These are phyloP conservation scores for Leersia perrieri DNA, from an alignment of 176 grass and related monocot genomes.

Conservation along the genomic window DNA sequence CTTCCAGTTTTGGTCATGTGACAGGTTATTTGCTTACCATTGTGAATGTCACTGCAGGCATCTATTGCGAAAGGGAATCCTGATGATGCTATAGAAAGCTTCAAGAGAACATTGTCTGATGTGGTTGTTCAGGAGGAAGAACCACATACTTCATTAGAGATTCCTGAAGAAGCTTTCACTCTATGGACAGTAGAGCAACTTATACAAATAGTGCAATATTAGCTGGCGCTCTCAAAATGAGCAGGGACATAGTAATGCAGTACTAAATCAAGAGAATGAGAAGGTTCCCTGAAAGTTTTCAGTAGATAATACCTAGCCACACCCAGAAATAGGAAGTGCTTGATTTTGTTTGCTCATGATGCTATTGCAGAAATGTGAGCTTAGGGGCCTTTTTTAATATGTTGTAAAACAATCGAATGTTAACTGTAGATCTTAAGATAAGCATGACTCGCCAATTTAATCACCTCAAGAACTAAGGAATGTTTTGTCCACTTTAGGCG, in stretches of 20 bases:
- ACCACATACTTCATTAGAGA: conserved; percentile 8
- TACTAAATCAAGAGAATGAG: not conserved
- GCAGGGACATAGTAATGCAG: not conserved
- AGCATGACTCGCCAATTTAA: too few species aligned
- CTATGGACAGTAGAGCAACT: conserved; percentile 46
- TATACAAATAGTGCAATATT: not conserved
- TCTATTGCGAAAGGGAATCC: conserved; percentile 61
- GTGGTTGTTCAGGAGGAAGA: conserved; percentile 32
- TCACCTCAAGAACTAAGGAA: too few species aligned
- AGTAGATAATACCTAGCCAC: not conserved
- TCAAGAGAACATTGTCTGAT: conserved; percentile 29
- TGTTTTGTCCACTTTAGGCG: not conserved
- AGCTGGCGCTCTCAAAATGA: not conserved
- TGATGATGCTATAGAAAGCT: conserved; percentile 45
- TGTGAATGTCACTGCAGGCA: conserved; percentile 47
- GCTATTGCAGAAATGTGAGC: not conserved
- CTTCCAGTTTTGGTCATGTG: not conserved
- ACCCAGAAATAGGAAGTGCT: not conserved
- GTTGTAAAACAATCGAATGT: too few species aligned
- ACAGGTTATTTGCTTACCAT: conserved; percentile 1
- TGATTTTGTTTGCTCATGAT: not conserved
- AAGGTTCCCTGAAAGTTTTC: not conserved
- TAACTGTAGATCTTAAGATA: too few species aligned
- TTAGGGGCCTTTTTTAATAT: not conserved
- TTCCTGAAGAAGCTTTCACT: conserved; percentile 47